phyloP scores from a whole-genome alignment of 371 early-diverging fungal species.

The Thermomucor indicae-seudaticae region DNA sequence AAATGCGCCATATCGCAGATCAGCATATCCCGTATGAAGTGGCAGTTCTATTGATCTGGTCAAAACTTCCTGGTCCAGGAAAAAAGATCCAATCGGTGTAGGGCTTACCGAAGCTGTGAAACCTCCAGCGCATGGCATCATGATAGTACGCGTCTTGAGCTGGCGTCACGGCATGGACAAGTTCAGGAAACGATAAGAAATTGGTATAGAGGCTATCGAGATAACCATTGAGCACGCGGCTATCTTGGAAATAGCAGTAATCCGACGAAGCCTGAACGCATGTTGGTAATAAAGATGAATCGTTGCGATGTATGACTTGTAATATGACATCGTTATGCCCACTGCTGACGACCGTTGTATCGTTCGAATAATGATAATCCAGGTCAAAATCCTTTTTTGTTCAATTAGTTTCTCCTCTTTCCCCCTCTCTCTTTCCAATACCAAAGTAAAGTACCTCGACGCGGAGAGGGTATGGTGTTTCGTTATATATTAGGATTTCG shows the following conservation, averaged over 20 bases:
- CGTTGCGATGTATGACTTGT: constrained; percentile 27
- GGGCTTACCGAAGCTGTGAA: constrained; percentile 32
- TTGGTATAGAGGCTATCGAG: constrained; percentile 60
- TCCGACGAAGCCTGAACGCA: constrained; percentile 48
- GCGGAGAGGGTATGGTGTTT: constrained; percentile 14
- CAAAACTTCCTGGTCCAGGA: not conserved
- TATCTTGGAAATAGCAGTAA: constrained; percentile 64
- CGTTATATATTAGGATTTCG: constrained; percentile 53
- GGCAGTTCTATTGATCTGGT: constrained; percentile 20
- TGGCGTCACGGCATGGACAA: constrained; percentile 52
- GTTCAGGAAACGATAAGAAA: constrained; percentile 43
- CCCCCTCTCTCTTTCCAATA: no score
- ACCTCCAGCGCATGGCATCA: constrained; percentile 55
- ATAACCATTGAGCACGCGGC: constrained; percentile 56
- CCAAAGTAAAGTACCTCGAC: no score
- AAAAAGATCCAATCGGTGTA: not conserved
- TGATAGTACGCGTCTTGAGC: constrained; percentile 46
- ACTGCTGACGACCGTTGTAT: no score
- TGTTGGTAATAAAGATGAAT: constrained; percentile 15
- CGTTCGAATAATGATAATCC: constrained; percentile 30
- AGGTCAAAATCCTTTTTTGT: constrained; percentile 18
- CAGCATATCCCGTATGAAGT: constrained; percentile 58
- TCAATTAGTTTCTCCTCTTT: no score
- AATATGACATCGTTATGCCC: constrained; percentile 36
- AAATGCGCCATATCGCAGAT: constrained; percentile 60